Base-by-base conservation (phyloP, 306 rosid species). In the Parietaria judaica region DNA sequence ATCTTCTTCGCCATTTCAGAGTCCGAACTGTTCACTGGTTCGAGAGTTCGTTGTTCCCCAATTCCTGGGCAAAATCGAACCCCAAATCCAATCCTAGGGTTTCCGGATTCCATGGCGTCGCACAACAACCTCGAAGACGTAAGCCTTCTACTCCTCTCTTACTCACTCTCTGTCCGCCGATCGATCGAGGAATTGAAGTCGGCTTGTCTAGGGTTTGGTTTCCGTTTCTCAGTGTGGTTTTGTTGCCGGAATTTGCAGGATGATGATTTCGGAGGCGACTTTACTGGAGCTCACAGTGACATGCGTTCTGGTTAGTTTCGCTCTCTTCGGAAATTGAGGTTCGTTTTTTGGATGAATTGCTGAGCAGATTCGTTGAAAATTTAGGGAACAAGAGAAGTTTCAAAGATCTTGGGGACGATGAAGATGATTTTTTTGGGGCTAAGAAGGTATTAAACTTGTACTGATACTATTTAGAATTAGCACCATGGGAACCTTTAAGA, bases 191-290 rank as follows among this genome's bases (percentile, higher is more conserved):
- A 41, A 41, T 41, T 8, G 45, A 41, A 5, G 45, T 41, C 45
- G 45, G 9, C 45, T 0, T n/a, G 11, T 69, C 9, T 46, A 71
- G 23, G 54, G 61, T 38, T 51, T 67, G 45, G 12, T 66, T 46
- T 4, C 2, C 60, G 3, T 63, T 51, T 74, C 65, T 5, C 43
- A 36, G 11, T 65, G 51, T n/a, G 52, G 16, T 59, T 45, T 66
- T 41, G 45, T 5, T 41, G 45, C 31, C 57, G n/a, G 67, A 35
- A 48, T 7, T 52, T 8, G 64, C 57, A 90, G 94, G 97, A 90
- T 12, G 94, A 85, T 69, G 97, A 84, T 81, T 90, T 85, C 53
- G 96, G 89, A 60, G 95, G 88, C 31, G 85, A 73, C 48, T 72
- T 83, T 62, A 45, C 66, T 43, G 97, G 83, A 70, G 13, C 70